Evolutionary conservation across 495 filamentous ascomycete species (phyloP), one percentile per base, ranked within the genome.

Genomic region (Rusavskia elegans): DNA sequence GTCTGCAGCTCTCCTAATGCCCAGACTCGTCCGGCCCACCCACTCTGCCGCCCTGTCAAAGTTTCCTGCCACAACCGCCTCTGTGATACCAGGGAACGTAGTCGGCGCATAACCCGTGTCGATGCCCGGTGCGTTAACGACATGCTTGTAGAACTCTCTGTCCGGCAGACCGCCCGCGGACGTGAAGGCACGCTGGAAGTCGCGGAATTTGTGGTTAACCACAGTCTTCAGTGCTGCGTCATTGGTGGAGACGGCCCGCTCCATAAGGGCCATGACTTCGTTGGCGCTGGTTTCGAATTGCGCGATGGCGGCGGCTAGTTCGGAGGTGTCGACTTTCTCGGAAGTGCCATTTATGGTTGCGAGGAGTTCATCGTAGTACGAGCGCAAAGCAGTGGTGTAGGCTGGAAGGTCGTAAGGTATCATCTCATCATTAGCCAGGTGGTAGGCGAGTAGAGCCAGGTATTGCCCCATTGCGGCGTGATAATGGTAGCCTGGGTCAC

Each of bases 401-500:
- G 53, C 56, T 11, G 62, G 39, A 8, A 61, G 59, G 42, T 68
- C 59, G 36, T 68, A 57, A 1, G 66, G 66, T 6, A 73, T 44
- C 25, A 65, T 51, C 5, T 55, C 51, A 13, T 64, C 61, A 20
- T 54, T 61, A 1, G 55, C 55, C 14, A 73, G 48, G 46, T 68
- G 62, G 39, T 72, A 58, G 19, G 63, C 59, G 14, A 73, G 60
- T 1, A 70, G 53, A 5, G 62, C 50, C 5, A 64, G 57, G 39
- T 58, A 65, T 49, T 66, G 53, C 2, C 62, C 65, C 53, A 75
- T 71, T 0, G 83, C 67, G 30, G 70, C 63, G 56, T 87, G 83
- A 57, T 83, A 78, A 1, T 70, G 60, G 67, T 73, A 87, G 10
- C 66, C 69, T 0, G 72, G 70, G 59, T 87, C 83, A 19, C 80